phyloP scores from a whole-genome alignment of 163 green algal genomes.

The Coccomyxa subellipsoidea region DNA sequence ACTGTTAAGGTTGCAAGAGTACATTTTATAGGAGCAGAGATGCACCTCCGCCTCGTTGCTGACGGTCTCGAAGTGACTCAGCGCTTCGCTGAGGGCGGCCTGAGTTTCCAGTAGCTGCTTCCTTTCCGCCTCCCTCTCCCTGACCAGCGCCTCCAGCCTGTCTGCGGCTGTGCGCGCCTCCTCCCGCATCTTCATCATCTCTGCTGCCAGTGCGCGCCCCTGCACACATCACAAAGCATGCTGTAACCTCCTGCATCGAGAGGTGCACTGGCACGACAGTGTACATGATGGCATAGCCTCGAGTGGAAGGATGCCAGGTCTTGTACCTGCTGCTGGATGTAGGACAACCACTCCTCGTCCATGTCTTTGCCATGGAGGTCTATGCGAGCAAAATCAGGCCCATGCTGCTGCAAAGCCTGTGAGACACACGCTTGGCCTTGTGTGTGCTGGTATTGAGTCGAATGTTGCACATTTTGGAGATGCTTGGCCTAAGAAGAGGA shows the following conservation, averaged over 20 bases:
- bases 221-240: background rate
- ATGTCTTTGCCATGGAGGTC: background rate
- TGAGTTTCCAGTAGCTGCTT: slow-evolving; percentile 6
- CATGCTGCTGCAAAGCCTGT: background rate
- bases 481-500: too few species aligned
- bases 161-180: background rate
- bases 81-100: background rate
- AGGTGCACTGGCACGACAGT: background rate
- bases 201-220: slow-evolving; percentile 8
- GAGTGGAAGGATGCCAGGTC: background rate
- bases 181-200: background rate
- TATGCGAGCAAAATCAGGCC: background rate
- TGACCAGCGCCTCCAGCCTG: slow-evolving; percentile 5
- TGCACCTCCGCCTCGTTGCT: background rate
- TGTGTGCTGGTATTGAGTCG: too few species aligned
- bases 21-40: too few species aligned
- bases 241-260: too few species aligned
- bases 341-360: background rate
- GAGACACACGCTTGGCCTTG: background rate
- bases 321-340: background rate
- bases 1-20: too few species aligned
- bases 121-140: background rate
- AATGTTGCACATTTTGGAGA: too few species aligned
- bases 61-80: background rate
- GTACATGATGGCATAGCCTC: background rate